Evolutionary conservation across 2,329 filamentous ascomycete species (phyloP).

Genomic region (Raffaelea ambrosiae): DNA sequence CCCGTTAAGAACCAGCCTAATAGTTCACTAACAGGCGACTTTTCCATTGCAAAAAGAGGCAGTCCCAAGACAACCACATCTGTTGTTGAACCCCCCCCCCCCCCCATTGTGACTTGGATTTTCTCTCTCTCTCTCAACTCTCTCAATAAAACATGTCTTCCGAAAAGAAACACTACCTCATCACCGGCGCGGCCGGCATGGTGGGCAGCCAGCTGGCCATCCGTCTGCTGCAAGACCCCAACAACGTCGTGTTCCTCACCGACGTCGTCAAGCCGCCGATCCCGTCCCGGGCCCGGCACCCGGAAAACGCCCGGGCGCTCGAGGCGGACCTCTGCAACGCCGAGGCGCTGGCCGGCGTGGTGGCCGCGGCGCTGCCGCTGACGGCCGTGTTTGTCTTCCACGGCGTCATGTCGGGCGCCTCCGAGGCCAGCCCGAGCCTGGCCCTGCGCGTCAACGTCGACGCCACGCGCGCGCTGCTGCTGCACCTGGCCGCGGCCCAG

Average conservation of each 20-base stretch:
- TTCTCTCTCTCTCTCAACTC: too few species aligned
- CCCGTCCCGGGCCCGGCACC: slow-evolving; percentile 36
- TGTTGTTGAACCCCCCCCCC: too few species aligned
- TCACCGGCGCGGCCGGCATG: slow-evolving; percentile 26
- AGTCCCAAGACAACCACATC: too few species aligned
- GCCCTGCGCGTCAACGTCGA: slow-evolving; percentile 54
- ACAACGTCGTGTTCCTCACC: slow-evolving; percentile 34
- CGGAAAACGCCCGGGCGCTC: slow-evolving; percentile 39
- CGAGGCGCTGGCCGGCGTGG: slow-evolving; percentile 27
- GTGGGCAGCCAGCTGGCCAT: slow-evolving; percentile 27
- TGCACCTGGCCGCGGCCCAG: slow-evolving; percentile 35
- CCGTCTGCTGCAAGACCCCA: slow-evolving; percentile 29
- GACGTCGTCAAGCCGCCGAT: slow-evolving; percentile 47
- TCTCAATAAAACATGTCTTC: too few species aligned
- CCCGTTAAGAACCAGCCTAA: too few species aligned
- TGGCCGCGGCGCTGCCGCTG: slow-evolving; percentile 35
- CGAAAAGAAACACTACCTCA: slow-evolving; percentile 17
- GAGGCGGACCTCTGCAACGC: slow-evolving; percentile 38
- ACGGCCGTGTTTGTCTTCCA: slow-evolving; percentile 54
- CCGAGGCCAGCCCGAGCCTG: slow-evolving; percentile 52
- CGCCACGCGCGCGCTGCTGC: slow-evolving; percentile 43
- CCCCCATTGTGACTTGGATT: too few species aligned
- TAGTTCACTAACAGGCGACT: too few species aligned
- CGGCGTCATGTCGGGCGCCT: slow-evolving; percentile 58
- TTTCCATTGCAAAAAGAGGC: too few species aligned